Base-by-base conservation (phyloP, 768 basidiomycete genomes). In the Artomyces pyxidatus region DNA sequence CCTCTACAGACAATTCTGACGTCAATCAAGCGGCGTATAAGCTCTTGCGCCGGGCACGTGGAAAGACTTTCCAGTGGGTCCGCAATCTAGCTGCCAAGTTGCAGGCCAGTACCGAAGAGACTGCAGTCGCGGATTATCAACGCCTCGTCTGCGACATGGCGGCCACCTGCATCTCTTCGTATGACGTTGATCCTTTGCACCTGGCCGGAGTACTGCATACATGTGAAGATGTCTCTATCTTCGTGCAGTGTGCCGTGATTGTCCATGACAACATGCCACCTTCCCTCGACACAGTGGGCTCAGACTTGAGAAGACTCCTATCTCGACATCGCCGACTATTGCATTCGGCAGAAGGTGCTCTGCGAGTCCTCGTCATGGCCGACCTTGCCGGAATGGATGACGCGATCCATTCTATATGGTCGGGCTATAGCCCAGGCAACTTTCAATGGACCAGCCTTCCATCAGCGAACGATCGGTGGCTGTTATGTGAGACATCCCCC, bases 341-440 rank as follows among this genome's bases (percentile, higher is more conserved):
- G 11, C 37, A 47, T 22, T n/a, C 22, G 9, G 35, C 47, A 16
- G 45, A 54, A 37, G 50, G 27, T 38, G 32, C 41, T 54, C 3
- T 29, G 47, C 22, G 53, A 51, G 12, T 10, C 21, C 4, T 50
- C 53, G 6, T 37, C 49, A 26, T 40, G 50, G 19, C 12, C 16
- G 5, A 41, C 10, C 10, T 44, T 43, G 11, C 42, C 51, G 53
- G 49, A 46, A 3, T 47, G 30, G 2, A 51, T 51, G 49, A 54
- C 45, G 12, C 45, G 32, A 11, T 47, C 30, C 2, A 26, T 10
- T 3, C 19, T 52, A 4, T 52, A 19, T 14, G 53, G 50, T 6
- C n/a, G 11, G 30, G 14, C 14, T 50, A 39, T 30, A 37, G 30
- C 21, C 48, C 32, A 28, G 28, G 25, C 8, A 17, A 3, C 14